Percentiles rank a stretch among this genome's conserved stretches.
Conservation (phyloP, 495 filamentous ascomycete genomes). For the Penicillium arizonense region DNA sequence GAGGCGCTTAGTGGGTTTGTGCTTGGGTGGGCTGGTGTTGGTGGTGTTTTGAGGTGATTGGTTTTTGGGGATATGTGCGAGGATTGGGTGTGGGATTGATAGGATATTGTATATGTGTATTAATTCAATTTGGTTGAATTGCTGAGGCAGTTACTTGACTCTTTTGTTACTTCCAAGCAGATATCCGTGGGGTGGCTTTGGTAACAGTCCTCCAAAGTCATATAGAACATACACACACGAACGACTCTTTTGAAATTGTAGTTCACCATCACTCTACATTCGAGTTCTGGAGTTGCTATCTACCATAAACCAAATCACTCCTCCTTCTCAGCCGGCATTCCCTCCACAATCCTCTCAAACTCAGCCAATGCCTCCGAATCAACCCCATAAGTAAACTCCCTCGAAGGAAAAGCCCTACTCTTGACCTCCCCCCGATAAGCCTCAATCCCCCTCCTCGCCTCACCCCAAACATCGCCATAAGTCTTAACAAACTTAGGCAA, state of each 20-base stretch:
- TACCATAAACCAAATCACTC: not conserved
- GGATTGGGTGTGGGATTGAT: not conserved
- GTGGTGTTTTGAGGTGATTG: conserved; percentile 44
- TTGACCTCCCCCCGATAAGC: conserved; percentile 84
- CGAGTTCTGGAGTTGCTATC: too few relatives aligned
- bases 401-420: conserved; percentile 75
- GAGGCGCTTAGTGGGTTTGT: conserved; percentile 50
- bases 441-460: conserved; percentile 75
- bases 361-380: conserved; percentile 67
- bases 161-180: too few relatives aligned
- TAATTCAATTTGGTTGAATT: too few relatives aligned
- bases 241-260: too few relatives aligned
- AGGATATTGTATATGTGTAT: conserved; percentile 2
- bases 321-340: not conserved
- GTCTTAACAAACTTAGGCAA: conserved; percentile 96
- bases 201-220: too few relatives aligned
- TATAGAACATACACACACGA: too few relatives aligned
- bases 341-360: conserved; percentile 62
- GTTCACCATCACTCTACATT: too few relatives aligned
- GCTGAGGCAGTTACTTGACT: too few relatives aligned
- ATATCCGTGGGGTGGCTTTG: too few relatives aligned
- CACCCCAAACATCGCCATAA: conserved; percentile 90
- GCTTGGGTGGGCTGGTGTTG: conserved; percentile 49
- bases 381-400: conserved; percentile 89
- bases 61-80: not conserved